Evolutionary conservation across 768 basidiomycete species (phyloP).

Genomic region (Pisolithus orientalis): DNA sequence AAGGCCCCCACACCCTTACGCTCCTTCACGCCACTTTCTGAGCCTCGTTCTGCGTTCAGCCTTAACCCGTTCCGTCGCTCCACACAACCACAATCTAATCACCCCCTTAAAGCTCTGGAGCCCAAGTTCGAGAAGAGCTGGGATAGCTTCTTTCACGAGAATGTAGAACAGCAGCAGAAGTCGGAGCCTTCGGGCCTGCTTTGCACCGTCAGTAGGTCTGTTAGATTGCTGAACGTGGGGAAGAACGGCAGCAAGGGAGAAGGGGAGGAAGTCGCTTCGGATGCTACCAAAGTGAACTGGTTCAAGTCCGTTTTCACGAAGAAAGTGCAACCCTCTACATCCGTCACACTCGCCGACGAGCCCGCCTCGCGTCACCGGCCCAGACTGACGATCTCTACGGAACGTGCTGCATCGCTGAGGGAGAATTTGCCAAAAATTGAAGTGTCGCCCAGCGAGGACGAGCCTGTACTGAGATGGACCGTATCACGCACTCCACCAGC

Average conservation of each 20-base stretch:
- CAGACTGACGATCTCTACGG: constrained; percentile 39
- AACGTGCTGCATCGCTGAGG: constrained; percentile 28
- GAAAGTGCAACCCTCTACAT: constrained; percentile 10
- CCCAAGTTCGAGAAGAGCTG: constrained; percentile 36
- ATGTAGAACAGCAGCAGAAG: constrained; percentile 10
- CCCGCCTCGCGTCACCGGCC: constrained; percentile 19
- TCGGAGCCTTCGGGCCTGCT: constrained; percentile 20
- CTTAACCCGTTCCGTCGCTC: constrained; percentile 34
- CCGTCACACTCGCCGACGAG: constrained; percentile 15
- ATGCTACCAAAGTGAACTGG: constrained; percentile 27
- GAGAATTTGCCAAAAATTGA: constrained; percentile 26
- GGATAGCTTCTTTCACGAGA: constrained; percentile 38
- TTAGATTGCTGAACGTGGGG: constrained; percentile 41
- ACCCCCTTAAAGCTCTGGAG: constrained; percentile 21
- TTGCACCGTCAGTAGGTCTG: constrained; percentile 25
- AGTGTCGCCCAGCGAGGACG: constrained; percentile 15
- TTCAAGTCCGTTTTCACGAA: constrained; percentile 29
- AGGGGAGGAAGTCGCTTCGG: constrained; percentile 15
- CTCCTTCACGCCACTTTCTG: constrained; percentile 49
- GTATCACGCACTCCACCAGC: constrained; percentile 24
- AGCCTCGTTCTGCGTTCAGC: constrained; percentile 23
- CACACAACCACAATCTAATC: constrained; percentile 22
- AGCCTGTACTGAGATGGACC: constrained; percentile 26
- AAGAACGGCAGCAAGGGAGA: constrained; percentile 29
- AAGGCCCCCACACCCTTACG: constrained; percentile 24